phyloP scores from a whole-genome alignment of 306 rosid species.

The Vigna trinervia region DNA sequence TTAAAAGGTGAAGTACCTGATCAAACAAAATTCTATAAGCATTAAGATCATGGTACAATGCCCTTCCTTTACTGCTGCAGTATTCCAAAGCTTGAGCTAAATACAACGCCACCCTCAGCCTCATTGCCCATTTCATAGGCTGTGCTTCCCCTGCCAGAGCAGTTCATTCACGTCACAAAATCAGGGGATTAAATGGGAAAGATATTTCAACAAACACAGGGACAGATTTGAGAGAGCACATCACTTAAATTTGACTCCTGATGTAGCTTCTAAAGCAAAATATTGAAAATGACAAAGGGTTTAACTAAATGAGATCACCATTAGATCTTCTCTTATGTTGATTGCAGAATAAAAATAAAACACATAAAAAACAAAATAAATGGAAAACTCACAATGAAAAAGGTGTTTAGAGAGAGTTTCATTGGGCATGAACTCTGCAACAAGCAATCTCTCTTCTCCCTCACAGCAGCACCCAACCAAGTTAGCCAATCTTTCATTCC shows the following conservation, averaged over 20 bases:
- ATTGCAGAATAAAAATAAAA: not conserved
- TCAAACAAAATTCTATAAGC: conserved; percentile 95
- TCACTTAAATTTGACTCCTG: conserved; percentile 6
- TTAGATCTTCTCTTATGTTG: not conserved
- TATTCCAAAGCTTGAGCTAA: conserved; percentile 95
- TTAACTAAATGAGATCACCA: conserved; percentile 6
- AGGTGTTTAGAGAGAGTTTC: conserved; percentile 98
- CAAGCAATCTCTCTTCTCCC: conserved; percentile 90
- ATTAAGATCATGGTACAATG: conserved; percentile 95
- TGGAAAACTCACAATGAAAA: conserved; percentile 74
- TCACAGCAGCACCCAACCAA: conserved; percentile 93
- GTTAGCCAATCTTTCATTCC: conserved; percentile 82
- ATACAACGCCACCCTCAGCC: conserved; percentile 96
- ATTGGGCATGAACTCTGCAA: conserved; percentile 96
- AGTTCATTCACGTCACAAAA: conserved; percentile 48
- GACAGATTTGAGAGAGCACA: conserved; percentile 20
- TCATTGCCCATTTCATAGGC: conserved; percentile 99
- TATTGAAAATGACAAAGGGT: not conserved
- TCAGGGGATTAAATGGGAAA: conserved; percentile 17
- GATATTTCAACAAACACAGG: conserved; percentile 22
- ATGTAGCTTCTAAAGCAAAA: conserved; percentile 25
- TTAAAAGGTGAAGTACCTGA: conserved; percentile 57
- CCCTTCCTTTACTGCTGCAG: conserved; percentile 86
- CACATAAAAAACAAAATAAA: not conserved
- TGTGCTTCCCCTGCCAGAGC: conserved; percentile 80